phyloP scores from a whole-genome alignment of 2,329 filamentous ascomycete genomes.

The Fragosphaeria purpurea region DNA sequence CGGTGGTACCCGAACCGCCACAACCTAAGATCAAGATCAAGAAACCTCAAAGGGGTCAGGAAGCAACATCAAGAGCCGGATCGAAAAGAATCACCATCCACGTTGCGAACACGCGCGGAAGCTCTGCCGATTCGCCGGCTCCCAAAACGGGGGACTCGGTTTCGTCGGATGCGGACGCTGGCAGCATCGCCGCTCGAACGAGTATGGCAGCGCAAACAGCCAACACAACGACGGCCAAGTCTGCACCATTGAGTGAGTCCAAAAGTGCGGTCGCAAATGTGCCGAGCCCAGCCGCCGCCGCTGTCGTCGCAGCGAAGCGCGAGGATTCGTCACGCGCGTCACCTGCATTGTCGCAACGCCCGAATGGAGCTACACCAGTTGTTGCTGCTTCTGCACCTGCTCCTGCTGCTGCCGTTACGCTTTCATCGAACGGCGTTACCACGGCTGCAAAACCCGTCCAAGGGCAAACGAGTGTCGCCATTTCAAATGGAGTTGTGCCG shows the following conservation, averaged over 20 bases:
- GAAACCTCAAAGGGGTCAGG: conserved; percentile 38
- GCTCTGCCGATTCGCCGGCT: conserved; percentile 43
- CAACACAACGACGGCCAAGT: conserved; percentile 24
- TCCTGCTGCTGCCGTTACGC: neutral
- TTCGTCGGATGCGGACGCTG: conserved; percentile 21
- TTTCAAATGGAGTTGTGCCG: conserved; percentile 4
- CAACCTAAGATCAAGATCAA: conserved; percentile 76
- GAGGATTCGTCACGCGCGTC: conserved; percentile 25
- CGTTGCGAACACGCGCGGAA: conserved; percentile 48
- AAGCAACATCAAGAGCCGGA: conserved; percentile 27
- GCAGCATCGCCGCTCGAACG: conserved; percentile 16
- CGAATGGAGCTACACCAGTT: conserved; percentile 17
- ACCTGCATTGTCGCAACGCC: conserved; percentile 17
- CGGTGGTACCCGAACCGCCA: conserved; percentile 59
- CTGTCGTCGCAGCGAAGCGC: conserved; percentile 20
- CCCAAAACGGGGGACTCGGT: conserved; percentile 27
- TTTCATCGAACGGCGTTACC: neutral
- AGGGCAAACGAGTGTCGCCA: no score
- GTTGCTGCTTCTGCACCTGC: no score
- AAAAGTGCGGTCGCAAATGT: conserved; percentile 34
- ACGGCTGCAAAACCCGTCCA: neutral
- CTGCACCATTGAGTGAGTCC: conserved; percentile 7
- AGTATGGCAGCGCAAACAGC: conserved; percentile 9
- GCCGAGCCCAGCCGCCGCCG: conserved; percentile 32
- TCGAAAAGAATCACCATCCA: conserved; percentile 63